phyloP scores from a whole-genome alignment of 2,329 filamentous ascomycete species.

The Fusarium domesticum region DNA sequence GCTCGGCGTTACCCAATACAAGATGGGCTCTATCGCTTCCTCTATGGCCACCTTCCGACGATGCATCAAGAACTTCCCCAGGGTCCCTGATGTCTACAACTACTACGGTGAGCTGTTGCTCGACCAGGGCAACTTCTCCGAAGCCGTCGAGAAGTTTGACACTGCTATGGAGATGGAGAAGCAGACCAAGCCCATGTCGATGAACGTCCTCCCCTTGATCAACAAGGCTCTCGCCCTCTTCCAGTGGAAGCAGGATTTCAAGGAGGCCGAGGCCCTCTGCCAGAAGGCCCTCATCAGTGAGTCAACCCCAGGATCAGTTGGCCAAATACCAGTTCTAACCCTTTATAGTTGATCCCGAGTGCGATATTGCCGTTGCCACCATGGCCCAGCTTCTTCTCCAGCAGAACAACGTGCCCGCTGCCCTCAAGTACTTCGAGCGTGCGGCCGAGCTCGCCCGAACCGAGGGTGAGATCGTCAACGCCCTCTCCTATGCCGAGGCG shows the following conservation, averaged over 20 bases:
- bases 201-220: conserved; percentile 96
- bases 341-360: conserved; percentile 84
- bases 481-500: conserved; percentile 93
- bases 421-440: conserved; percentile 94
- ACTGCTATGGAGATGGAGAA: conserved; percentile 99
- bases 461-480: conserved; percentile 93
- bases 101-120: conserved; percentile 97
- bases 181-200: conserved; percentile 85
- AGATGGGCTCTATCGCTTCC: conserved; percentile 96
- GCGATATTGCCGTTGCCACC: conserved; percentile 96
- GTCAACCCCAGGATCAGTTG: conserved; percentile 36
- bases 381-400: conserved; percentile 97
- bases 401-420: conserved; percentile 94
- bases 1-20: conserved; percentile 98
- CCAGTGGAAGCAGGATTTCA: conserved; percentile 97
- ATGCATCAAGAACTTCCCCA: conserved; percentile 97
- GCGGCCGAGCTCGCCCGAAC: conserved; percentile 92
- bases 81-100: conserved; percentile 97
- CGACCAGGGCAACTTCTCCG: conserved; percentile 91
- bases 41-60: conserved; percentile 98
- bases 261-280: conserved; percentile 92
- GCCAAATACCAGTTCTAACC: conserved; percentile 33
- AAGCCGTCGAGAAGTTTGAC: conserved; percentile 97
- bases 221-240: conserved; percentile 97
- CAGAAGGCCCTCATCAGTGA: conserved; percentile 95